Base-by-base conservation (phyloP, 345 rosid genomes). In the Eucalyptus rudis region DNA sequence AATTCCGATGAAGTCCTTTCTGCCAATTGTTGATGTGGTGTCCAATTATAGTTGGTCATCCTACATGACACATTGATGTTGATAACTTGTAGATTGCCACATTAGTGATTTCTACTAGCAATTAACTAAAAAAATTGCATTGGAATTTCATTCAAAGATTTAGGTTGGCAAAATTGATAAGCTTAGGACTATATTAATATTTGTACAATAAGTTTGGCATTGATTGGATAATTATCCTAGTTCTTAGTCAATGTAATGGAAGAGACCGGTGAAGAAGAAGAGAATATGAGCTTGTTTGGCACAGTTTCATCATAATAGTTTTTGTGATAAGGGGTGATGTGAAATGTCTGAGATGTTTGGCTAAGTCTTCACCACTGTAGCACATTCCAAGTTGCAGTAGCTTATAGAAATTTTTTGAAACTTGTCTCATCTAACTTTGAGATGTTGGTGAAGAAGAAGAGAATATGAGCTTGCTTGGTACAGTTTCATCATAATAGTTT, bases 41-140 rank as follows among this genome's bases (percentile, higher is more conserved):
- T 62, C 31, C 31, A 59, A 25, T 27, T 54, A 54, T 54, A 54
- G 25, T 22, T 24, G 13, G 12, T 56, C 29, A 9, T 56, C 62
- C 29, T 59, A 59, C 3, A 59, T 27, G 66, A 5, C 36, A 29
- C 5, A 64, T 14, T 64, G 3, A 64, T 6, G 9, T 33, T 25
- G 80, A 33, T 17, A 33, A 9, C 4, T 17, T 33, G 24, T 31
- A 68, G 5, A 68, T 68, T 68, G 44, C 2, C 43, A 68, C 12
- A 0, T 66, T 2, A 31, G 0, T 5, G 20, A 16, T 68, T 68
- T 31, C 3, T 1, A 0, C 5, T 31, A 19, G 24, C 5, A 68
- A 68, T 31, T 68, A 0, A 7, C 12, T 20, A 8, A 66, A n/a
- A 66, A 0, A 10, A 66, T 14, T 68, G 17, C 13, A 68, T 31